Evolutionary conservation across 2,329 filamentous ascomycete species (phyloP), one percentile per base, ranked within the genome.

Genomic region (Xylariomycetidae sp.): DNA sequence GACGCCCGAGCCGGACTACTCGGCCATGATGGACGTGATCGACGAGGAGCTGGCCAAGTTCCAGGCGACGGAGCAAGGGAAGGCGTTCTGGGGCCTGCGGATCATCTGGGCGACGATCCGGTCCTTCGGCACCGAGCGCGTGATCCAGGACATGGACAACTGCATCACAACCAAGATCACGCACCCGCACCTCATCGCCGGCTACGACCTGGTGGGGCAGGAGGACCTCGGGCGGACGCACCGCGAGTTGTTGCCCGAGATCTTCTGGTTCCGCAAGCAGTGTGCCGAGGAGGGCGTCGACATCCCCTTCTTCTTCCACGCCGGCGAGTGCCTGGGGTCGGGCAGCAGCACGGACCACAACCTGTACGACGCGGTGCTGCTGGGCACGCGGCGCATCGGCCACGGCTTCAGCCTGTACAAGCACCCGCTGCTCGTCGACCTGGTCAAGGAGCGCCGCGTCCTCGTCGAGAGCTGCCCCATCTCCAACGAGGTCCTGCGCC

Each of bases 291-390:
- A 88, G 51, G 78, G 75, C 3, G 75, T 96, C 23, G 78, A 88
- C 31, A 80, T 98, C 8, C 90, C 90, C 1, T 95, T 96, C 67
- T 94, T 94, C 68, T 94, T 97, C 66, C 89, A 96, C 57, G 89
- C 90, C 0, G 90, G 89, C 44, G 89, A 96, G 62, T 87, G 80
- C 20, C 76, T 94, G 1, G 88, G 87, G 17, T 80, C 85, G 40
- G 88, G 88, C 17, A 81, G 80, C 46, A 71, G 69, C 14, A 82
- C 84, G 0, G 89, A 96, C 51, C 51, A 64, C 41, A 96, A 96
- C 58, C 72, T 97, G 3, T 95, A 85, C 56, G 89, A 96, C 56
- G 88, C 88, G 1, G 73, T 97, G 11, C 66, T 96, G 7, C 74
- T 97, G 5, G 89, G 88, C 3, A 90, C 88, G 1, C 72, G 90